phyloP scores from a whole-genome alignment of 2,329 filamentous ascomycete genomes.

The Cordyceps fumosorosea region DNA sequence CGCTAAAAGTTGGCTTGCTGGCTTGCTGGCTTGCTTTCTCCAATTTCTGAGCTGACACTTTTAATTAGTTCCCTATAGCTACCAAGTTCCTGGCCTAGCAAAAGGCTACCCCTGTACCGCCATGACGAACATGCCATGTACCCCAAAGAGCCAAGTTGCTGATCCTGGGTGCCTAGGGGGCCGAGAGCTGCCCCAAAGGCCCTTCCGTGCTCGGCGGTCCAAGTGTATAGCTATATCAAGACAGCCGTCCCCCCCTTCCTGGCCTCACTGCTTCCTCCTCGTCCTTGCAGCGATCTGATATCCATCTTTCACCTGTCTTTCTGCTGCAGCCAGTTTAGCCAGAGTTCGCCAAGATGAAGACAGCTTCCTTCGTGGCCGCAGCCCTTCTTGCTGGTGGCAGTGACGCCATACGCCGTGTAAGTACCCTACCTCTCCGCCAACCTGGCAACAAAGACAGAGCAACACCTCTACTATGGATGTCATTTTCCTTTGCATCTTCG shows the following conservation, averaged over 20 bases:
- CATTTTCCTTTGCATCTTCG: background rate
- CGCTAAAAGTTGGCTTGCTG: background rate
- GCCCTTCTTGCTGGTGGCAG: constrained; percentile 25
- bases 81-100: background rate
- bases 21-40: background rate
- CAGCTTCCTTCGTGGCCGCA: constrained; percentile 24
- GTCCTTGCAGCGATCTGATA: constrained; percentile 6
- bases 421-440: constrained; percentile 10
- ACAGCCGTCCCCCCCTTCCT: constrained; percentile 8
- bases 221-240: constrained; percentile 10
- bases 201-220: background rate
- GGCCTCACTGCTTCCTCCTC: background rate
- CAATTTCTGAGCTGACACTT: constrained; percentile 10
- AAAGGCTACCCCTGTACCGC: constrained; percentile 1
- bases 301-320: background rate
- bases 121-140: background rate
- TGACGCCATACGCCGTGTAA: constrained; percentile 19
- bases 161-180: background rate
- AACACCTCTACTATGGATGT: no score
- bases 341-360: constrained; percentile 26
- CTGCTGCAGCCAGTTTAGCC: background rate
- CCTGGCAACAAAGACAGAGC: background rate
- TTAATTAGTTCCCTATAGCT: background rate
- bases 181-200: background rate
- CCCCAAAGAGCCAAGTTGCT: background rate